Evolutionary conservation across 306 rosid species (phyloP).

Genomic region (Fagus sylvatica): DNA sequence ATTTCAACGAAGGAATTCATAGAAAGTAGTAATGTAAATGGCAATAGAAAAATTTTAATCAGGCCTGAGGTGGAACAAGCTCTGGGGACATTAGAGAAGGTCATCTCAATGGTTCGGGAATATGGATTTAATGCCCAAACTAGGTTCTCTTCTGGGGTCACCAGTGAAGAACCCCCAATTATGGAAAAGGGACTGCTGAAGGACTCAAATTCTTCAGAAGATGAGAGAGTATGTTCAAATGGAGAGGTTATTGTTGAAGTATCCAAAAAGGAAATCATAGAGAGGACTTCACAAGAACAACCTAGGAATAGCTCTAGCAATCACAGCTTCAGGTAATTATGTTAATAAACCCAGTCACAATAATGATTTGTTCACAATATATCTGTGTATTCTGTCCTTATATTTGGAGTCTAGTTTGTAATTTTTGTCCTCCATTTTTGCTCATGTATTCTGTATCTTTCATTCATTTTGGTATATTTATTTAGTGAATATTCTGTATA

Average conservation of each 20-base stretch:
- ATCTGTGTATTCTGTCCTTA: background rate
- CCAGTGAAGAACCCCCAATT: conserved; percentile 22
- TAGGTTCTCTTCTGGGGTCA: conserved; percentile 34
- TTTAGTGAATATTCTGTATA: background rate
- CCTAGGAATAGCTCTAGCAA: conserved; percentile 25
- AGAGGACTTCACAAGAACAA: conserved; percentile 36
- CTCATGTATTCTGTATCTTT: background rate
- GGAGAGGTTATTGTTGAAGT: conserved; percentile 25
- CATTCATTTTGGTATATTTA: background rate
- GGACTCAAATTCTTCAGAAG: conserved; percentile 37
- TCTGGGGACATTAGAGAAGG: conserved; percentile 73
- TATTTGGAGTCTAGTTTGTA: background rate
- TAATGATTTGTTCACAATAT: background rate
- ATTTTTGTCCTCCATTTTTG: background rate
- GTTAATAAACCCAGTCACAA: background rate
- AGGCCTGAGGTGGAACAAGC: conserved; percentile 75
- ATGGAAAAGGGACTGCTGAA: conserved; percentile 26
- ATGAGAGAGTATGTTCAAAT: conserved; percentile 9
- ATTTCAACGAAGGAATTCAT: conserved; percentile 21
- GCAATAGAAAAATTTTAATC: conserved; percentile 36
- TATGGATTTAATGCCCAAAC: conserved; percentile 40
- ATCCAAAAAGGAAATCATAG: conserved; percentile 22
- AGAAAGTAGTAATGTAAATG: conserved; percentile 26
- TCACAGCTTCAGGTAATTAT: conserved; percentile 52
- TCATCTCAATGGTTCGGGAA: conserved; percentile 49